These are phyloP conservation scores for Salix koriyanagi DNA, from an alignment of 345 rosid genomes.

Conservation along the genomic window DNA sequence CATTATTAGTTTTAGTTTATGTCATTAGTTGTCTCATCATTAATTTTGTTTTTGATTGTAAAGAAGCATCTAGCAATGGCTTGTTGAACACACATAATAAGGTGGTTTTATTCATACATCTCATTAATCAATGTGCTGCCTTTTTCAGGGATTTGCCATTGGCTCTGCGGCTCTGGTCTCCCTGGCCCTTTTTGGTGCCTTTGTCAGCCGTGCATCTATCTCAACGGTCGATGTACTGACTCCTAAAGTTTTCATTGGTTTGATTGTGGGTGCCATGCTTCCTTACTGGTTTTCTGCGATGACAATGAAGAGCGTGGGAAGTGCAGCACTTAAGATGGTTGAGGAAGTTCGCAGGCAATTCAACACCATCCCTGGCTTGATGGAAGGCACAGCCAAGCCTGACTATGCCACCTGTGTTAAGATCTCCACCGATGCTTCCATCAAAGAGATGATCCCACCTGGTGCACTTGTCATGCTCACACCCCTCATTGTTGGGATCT, in stretches of 20 bases:
- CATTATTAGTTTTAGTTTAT: neutral
- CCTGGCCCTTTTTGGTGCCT: conserved; percentile 33
- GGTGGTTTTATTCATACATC: neutral
- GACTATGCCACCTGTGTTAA: conserved; percentile 96
- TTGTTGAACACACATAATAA: neutral
- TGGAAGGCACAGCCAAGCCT: conserved; percentile 91
- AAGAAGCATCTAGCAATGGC: neutral
- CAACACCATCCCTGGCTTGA: conserved; percentile 94
- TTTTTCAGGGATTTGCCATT: conserved; percentile 61
- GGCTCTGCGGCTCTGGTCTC: conserved; percentile 82
- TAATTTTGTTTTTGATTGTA: neutral
- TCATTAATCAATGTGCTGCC: conserved; percentile 10
- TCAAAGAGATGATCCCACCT: conserved; percentile 98
- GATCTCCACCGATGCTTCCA: conserved; percentile 97
- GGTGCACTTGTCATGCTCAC: conserved; percentile 99
- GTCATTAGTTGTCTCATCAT: neutral
- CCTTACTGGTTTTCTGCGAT: conserved; percentile 99
- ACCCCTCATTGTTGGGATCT: conserved; percentile 44
- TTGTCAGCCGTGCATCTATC: conserved; percentile 27
- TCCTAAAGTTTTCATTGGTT: conserved; percentile 29
- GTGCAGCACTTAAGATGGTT: conserved; percentile 98
- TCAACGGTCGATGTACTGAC: conserved; percentile 25
- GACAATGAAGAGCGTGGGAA: conserved; percentile 99
- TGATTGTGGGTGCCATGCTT: conserved; percentile 37
- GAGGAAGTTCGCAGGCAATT: conserved; percentile 98